These are phyloP conservation scores for Aurantiochytrium sp. DNA, from an alignment of 108 stramenopile species.

Conservation along the genomic window DNA sequence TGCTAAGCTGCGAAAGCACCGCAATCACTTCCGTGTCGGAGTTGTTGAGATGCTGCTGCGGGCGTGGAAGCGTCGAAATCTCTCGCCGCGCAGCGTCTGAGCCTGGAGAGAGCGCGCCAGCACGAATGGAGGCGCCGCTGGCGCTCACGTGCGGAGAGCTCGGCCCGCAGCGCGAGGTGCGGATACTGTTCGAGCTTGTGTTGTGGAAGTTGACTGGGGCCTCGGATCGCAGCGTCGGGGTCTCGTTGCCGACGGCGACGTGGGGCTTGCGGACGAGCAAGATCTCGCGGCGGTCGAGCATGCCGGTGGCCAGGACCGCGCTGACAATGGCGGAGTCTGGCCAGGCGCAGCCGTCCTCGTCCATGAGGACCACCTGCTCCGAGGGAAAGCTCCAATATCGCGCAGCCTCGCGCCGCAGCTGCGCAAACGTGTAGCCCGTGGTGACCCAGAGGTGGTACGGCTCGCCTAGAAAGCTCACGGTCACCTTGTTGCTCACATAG, in stretches of 20 bases:
- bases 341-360: slow-evolving; percentile 15
- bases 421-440: slow-evolving; percentile 20
- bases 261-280: background rate
- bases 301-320: background rate
- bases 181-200: too few species aligned
- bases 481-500: background rate
- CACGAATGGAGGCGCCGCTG: too few species aligned
- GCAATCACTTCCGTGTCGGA: too few species aligned
- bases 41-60: too few species aligned
- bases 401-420: slow-evolving; percentile 8
- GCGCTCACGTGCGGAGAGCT: too few species aligned
- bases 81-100: too few species aligned
- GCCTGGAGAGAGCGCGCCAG: too few species aligned
- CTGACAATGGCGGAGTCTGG: background rate
- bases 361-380: background rate
- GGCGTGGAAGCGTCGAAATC: too few species aligned
- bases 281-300: background rate
- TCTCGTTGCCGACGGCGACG: background rate
- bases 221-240: background rate
- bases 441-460: background rate
- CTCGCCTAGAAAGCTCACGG: background rate
- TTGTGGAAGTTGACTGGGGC: background rate
- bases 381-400: slow-evolving; percentile 15
- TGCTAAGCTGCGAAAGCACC: too few species aligned
- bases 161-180: too few species aligned